phyloP scores from a whole-genome alignment of 495 filamentous ascomycete species.

The Penicillium cosmopolitanum region DNA sequence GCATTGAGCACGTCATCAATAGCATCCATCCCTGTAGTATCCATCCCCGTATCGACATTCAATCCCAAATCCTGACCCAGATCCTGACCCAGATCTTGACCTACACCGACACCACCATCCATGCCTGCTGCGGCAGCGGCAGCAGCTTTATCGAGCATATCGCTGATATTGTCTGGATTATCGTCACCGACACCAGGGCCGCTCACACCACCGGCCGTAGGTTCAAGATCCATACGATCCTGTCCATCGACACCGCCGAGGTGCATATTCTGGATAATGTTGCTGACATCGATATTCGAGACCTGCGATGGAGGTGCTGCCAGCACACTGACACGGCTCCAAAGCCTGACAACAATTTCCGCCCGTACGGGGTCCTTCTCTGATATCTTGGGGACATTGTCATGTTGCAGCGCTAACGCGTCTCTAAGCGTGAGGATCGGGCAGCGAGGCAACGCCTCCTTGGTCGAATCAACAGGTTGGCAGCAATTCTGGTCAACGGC shows the following conservation, averaged over 20 bases:
- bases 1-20: constrained; percentile 54
- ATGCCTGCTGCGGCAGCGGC: constrained; percentile 39
- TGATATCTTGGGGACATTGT: constrained; percentile 63
- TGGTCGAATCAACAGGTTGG: constrained; percentile 44
- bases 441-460: constrained; percentile 42
- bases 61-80: constrained; percentile 38
- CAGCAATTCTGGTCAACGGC: constrained; percentile 47
- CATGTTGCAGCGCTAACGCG: constrained; percentile 66
- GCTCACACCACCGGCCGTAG: constrained; percentile 19
- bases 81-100: constrained; percentile 35
- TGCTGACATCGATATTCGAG: constrained; percentile 44
- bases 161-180: constrained; percentile 47
- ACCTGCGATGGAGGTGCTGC: constrained; percentile 45
- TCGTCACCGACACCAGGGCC: constrained; percentile 29
- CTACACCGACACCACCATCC: constrained; percentile 17
- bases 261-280: constrained; percentile 47
- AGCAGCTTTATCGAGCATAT: constrained; percentile 51
- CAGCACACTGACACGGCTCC: constrained; percentile 71
- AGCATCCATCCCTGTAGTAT: constrained; percentile 42
- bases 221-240: constrained; percentile 42
- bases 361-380: constrained; percentile 64
- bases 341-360: constrained; percentile 74
- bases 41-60: constrained; percentile 33
- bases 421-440: constrained; percentile 63
- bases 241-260: constrained; percentile 40